A percentile compares a stretch with the other conserved stretches of the same genome.
Evolutionary conservation across 768 basidiomycete species (phyloP).

Genomic region (Phlebiopsis gigantea): DNA sequence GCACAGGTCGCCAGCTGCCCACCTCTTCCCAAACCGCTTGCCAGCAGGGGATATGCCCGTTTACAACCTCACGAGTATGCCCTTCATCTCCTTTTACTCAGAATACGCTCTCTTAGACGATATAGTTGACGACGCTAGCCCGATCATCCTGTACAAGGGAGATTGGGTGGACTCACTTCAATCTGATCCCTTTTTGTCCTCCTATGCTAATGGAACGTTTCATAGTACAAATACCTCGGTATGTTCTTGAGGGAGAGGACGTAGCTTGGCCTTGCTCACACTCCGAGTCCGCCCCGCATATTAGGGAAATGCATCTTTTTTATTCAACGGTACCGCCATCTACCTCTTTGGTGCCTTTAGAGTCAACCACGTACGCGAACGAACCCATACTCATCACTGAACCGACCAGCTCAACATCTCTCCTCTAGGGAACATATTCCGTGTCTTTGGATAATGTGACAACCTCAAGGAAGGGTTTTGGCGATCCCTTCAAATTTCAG

Average conservation of each 20-base stretch:
- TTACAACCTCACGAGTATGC: background rate
- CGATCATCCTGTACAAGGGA: background rate
- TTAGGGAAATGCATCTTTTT: too few species aligned
- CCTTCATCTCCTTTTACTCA: background rate
- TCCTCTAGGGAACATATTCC: too few species aligned
- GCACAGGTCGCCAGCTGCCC: too few species aligned
- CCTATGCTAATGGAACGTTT: background rate
- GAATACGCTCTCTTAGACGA: background rate
- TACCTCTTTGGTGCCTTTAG: constrained; percentile 1
- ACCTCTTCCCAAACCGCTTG: too few species aligned
- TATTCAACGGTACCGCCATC: constrained; percentile 5
- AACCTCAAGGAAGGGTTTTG: background rate
- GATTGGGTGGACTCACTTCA: background rate
- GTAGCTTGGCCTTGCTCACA: too few species aligned
- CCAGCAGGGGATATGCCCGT: too few species aligned
- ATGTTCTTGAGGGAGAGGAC: background rate
- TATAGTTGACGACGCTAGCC: constrained; percentile 3
- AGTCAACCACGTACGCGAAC: constrained; percentile 6
- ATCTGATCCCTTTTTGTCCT: background rate
- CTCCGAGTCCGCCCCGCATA: too few species aligned
- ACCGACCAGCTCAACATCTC: too few species aligned
- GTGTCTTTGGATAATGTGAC: too few species aligned
- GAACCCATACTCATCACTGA: too few species aligned
- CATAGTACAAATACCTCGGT: constrained; percentile 1
- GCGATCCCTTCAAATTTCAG: background rate